A percentile compares a stretch with the other conserved stretches of the same genome.
Evolutionary conservation across 306 rosid genomes (phyloP).

Genomic region (Prosopis cineraria): DNA sequence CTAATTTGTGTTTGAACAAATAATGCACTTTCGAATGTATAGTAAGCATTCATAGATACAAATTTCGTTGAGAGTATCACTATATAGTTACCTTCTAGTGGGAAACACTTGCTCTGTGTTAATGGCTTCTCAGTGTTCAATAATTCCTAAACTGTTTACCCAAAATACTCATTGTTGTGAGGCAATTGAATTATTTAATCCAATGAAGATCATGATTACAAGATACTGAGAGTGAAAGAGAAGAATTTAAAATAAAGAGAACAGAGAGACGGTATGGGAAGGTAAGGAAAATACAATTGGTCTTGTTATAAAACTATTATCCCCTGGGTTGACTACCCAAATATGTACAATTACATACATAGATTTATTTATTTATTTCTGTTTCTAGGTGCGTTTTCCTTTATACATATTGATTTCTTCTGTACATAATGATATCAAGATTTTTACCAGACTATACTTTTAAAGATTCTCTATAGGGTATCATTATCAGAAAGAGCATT

Average conservation of each 20-base stretch:
- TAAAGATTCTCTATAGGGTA: not conserved
- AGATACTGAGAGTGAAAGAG: not conserved
- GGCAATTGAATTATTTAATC: not conserved
- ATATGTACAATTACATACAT: not conserved
- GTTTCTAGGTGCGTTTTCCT: not conserved
- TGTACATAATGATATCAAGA: not conserved
- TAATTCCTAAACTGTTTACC: not conserved
- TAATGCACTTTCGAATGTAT: not conserved
- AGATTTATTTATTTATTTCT: not conserved
- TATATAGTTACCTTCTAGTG: not conserved
- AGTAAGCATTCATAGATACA: not conserved
- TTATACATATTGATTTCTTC: not conserved
- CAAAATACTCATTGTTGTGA: not conserved
- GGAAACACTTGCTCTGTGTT: not conserved
- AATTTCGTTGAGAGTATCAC: not conserved
- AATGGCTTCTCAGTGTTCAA: not conserved
- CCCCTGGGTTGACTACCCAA: not conserved
- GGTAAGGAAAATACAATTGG: not conserved
- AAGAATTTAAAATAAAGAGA: not conserved
- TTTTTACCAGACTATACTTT: not conserved
- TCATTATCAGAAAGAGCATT: not conserved
- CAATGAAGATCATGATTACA: not conserved
- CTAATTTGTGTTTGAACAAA: slow-evolving; percentile 27
- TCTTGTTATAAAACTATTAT: not conserved
- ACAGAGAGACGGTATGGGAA: not conserved